Evolutionary conservation across 1,284 basidiomycete genomes (phyloP), one percentile per base, ranked within the genome.

Genomic region (Cryptococcus hybrid): DNA sequence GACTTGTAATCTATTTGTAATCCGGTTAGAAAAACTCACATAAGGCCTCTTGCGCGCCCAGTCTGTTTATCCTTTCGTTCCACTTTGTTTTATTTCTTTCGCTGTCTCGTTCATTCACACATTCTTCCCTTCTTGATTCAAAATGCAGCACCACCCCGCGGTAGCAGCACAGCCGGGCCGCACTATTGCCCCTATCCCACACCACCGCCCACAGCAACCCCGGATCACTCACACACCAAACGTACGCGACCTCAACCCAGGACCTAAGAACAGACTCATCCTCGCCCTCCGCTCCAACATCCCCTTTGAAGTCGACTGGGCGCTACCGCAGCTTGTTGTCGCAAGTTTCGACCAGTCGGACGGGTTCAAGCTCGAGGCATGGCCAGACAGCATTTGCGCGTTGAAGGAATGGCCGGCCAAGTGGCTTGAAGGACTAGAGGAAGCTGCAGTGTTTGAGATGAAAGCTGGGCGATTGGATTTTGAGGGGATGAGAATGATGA

Each of bases 291-390:
- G 68, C 7, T 73, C 70, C 6, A 62, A 59, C 24, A 58, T 77
- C 38, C 63, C 65, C 5, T 57, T 60, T 42, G 75, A 77, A 54
- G 65, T 77, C 47, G 75, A 77, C 52, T 75, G 64, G 59, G 73
- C 75, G 6, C 67, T 77, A 3, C 75, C 75, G 3, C 61, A 66
- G 36, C 61, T 77, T 12, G 69, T 75, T 1, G 59, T 70, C 6
- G 75, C 65, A 9, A 63, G 60, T 18, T 71, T 62, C 53, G 72
- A 75, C n/a, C 59, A 65, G 3, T 49, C 59, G 18, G 71, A 75
- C 3, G 46, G 48, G 36, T 74, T 76, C 55, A 42, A 58, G 39
- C 59, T 76, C 7, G 70, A 71, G 3, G 39, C 49, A 30, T 74
- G 66, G 64, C 54, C 66, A 15, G 72, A 73, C 51, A 64, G 67